phyloP scores from a whole-genome alignment of 495 filamentous ascomycete genomes.

The Aspergillus ellipticus region DNA sequence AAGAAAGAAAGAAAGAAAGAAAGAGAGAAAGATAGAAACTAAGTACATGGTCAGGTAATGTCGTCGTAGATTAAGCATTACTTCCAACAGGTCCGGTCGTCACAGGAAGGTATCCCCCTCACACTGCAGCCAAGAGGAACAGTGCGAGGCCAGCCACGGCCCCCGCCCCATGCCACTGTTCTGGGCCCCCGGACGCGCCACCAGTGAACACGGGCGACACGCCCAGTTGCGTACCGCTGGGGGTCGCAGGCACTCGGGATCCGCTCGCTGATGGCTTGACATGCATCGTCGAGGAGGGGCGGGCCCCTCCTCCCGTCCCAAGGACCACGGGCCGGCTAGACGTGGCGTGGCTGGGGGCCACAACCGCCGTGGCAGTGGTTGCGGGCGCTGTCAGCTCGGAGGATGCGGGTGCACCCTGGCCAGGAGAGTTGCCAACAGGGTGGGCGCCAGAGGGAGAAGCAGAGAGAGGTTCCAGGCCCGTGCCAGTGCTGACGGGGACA shows the following conservation, averaged over 20 bases:
- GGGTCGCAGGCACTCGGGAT: slow-evolving; percentile 7
- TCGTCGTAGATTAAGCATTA: not conserved
- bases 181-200: slow-evolving; percentile 15
- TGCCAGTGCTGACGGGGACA: slow-evolving; percentile 18
- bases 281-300: slow-evolving; percentile 20
- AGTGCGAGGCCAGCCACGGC: slow-evolving; percentile 8
- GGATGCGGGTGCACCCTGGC: not conserved
- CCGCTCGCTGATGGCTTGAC: slow-evolving; percentile 17
- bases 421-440: slow-evolving; percentile 1
- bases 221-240: slow-evolving; percentile 21
- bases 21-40: too few species aligned
- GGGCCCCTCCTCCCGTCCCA: slow-evolving; percentile 1
- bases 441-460: slow-evolving; percentile 4
- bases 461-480: slow-evolving; percentile 8
- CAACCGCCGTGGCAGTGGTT: not conserved
- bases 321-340: slow-evolving; percentile 5
- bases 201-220: slow-evolving; percentile 25
- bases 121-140: slow-evolving; percentile 12
- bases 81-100: not conserved
- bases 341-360: not conserved
- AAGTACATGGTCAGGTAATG: not conserved
- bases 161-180: slow-evolving; percentile 7
- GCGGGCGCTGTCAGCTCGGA: not conserved
- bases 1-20: too few species aligned
- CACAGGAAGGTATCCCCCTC: too few species aligned